Evolutionary conservation across 192 early-diverging fungal species (phyloP), one percentile per base, ranked within the genome.

Genomic region (Entomortierella chlamydospora): DNA sequence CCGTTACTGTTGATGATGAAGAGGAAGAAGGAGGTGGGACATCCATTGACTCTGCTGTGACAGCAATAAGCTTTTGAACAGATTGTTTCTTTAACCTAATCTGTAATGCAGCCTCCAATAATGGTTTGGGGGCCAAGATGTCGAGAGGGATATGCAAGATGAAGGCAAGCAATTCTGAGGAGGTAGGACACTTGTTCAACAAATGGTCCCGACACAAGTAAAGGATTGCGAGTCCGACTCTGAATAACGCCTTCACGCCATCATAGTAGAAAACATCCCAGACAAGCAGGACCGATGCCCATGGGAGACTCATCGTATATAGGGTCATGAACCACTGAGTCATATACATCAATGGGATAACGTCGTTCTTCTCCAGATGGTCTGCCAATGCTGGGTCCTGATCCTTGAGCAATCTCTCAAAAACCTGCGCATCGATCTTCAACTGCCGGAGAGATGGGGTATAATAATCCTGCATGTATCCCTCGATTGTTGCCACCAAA

Each of bases 251-350:
- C 68, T 98, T 97, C 54, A 90, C 84, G 68, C 91, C 93, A 81
- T 95, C 93, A 72, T 86, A 93, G 57, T 92, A 88, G 59, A 98
- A 94, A 79, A 95, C 91, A 83, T 98, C 97, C 96, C 96, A 97
- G 31, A 98, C 90, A 17, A 95, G 83, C 42, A 98, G 82, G 2
- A 93, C 95, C 2, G 95, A 88, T 3, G 87, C 81, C 97, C 97
- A 98, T 20, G 96, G 96, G 42, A 97, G 79, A 18, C 91, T 83
- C 83, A 92, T 85, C 5, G 95, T 98, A 64, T 93, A 99, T 7
- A 94, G 73, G 0, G 97, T 97, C 82, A 99, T 83, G 61, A 98
- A 97, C 97, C 97, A 99, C 34, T 93, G 92, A 5, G 97, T 92
- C 29, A 94, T 92, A 51, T 95, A 99, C 92, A 94, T 96, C 39